Conservation (phyloP, 2,329 filamentous ascomycete genomes). For the Cercospora sp. region DNA sequence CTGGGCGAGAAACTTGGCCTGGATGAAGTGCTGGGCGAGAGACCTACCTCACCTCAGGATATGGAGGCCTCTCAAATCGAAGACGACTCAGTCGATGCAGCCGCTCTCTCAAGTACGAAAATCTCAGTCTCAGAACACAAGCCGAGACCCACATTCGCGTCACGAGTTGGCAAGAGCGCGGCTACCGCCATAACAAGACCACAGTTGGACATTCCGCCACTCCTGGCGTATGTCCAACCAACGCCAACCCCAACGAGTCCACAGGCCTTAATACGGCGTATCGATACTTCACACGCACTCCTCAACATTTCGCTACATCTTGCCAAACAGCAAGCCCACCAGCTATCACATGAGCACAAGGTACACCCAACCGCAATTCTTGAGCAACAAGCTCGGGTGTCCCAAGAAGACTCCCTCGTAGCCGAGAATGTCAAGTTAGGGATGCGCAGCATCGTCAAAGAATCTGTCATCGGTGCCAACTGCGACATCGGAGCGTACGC, state of each 20-base stretch:
- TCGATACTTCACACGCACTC: constrained; percentile 82
- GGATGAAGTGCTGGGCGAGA: constrained; percentile 61
- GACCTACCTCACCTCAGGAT: constrained; percentile 32
- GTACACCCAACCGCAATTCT: constrained; percentile 81
- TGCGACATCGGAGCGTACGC: constrained; percentile 86
- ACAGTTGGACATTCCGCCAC: constrained; percentile 62
- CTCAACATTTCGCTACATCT: constrained; percentile 80
- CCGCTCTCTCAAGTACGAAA: constrained; percentile 52
- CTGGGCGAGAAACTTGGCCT: constrained; percentile 76
- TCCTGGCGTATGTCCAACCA: constrained; percentile 81
- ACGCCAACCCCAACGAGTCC: constrained; percentile 34
- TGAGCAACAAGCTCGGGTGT: constrained; percentile 77
- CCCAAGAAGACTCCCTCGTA: constrained; percentile 76
- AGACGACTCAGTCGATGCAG: constrained; percentile 30
- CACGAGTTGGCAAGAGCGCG: constrained; percentile 33
- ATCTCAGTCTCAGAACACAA: constrained; percentile 53
- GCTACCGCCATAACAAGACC: constrained; percentile 21
- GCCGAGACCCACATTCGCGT: constrained; percentile 42
- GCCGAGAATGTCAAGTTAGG: constrained; percentile 87
- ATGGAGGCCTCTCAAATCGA: constrained; percentile 29
- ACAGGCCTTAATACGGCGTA: constrained; percentile 73
- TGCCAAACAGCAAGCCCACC: constrained; percentile 70
- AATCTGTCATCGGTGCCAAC: constrained; percentile 82
- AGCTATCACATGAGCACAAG: constrained; percentile 77
- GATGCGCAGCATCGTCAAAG: constrained; percentile 88